Evolutionary conservation across 169 alveolate genomes (phyloP).

Genomic region (Eimeria tenella): DNA sequence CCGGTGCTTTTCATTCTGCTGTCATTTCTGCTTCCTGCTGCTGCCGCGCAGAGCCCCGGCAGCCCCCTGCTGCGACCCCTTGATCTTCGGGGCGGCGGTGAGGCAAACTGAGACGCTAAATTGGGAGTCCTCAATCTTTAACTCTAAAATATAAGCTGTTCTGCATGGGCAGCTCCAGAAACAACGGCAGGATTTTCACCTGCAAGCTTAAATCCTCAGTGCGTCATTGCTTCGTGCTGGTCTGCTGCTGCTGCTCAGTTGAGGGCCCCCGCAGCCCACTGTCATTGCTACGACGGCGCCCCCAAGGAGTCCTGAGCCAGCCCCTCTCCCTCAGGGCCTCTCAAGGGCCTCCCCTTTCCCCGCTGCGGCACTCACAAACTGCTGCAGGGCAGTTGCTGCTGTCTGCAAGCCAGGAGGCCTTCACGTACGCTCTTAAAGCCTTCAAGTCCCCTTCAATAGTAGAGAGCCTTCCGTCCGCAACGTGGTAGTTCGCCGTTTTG

Average conservation of each 20-base stretch:
- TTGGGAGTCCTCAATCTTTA: neutral
- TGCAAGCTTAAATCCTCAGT: neutral
- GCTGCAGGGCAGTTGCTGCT: conserved; percentile 60
- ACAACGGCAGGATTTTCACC: neutral
- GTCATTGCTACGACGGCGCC: conserved; percentile 1
- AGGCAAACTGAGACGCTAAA: neutral
- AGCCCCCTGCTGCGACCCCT: conserved; percentile 10
- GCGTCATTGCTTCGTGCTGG: neutral
- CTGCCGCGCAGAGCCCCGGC: conserved; percentile 36
- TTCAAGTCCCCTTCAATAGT: too few relatives aligned
- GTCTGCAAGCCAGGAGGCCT: conserved; percentile 44
- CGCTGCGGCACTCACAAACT: neutral
- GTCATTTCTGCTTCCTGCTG: neutral
- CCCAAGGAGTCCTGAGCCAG: neutral
- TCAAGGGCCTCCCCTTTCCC: conserved; percentile 5
- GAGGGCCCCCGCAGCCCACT: conserved; percentile 54
- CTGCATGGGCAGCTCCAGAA: neutral
- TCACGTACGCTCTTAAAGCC: neutral
- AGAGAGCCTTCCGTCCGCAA: too few relatives aligned
- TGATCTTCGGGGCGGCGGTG: conserved; percentile 26
- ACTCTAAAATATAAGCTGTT: neutral
- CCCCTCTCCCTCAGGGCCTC: neutral
- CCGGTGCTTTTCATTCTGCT: neutral
- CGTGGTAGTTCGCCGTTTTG: neutral
- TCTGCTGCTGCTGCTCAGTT: conserved; percentile 17